A percentile compares a stretch with the other conserved stretches of the same genome.
Conservation (phyloP, 345 rosid species). For the Eucalyptus victrix region DNA sequence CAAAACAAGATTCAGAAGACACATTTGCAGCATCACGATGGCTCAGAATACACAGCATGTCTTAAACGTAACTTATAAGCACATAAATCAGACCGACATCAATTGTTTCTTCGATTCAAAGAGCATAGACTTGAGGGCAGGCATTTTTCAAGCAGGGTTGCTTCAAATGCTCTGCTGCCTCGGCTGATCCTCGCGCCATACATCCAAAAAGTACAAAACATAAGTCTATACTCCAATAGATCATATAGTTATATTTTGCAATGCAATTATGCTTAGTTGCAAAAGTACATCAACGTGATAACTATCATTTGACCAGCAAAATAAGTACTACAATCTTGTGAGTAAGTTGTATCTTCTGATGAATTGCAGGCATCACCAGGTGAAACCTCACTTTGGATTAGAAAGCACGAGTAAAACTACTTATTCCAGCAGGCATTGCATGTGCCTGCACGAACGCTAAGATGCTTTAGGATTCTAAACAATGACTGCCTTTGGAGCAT, state of each 20-base stretch:
- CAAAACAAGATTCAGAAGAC: not conserved
- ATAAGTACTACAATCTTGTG: not conserved
- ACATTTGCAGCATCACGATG: not conserved
- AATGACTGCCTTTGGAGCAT: not conserved
- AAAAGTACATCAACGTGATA: not conserved
- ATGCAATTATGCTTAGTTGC: not conserved
- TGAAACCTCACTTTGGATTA: not conserved
- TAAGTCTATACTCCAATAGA: not conserved
- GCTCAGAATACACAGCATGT: not conserved
- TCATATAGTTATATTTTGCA: not conserved
- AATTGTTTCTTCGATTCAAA: conserved; percentile 67
- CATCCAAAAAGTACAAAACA: conserved; percentile 13
- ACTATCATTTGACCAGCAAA: not conserved
- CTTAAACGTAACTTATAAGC: conserved; percentile 55
- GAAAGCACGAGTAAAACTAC: not conserved
- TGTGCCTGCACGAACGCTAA: not conserved
- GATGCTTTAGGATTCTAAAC: not conserved
- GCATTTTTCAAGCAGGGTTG: conserved; percentile 69
- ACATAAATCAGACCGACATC: conserved; percentile 80
- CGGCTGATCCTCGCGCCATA: conserved; percentile 84
- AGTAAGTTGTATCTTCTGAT: not conserved
- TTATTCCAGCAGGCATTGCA: not conserved
- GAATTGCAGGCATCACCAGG: not conserved
- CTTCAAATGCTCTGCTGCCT: conserved; percentile 92
- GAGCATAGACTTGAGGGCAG: conserved; percentile 79